These are phyloP conservation scores for Gossypium armourianum DNA, from an alignment of 441 rosid genomes.

Conservation along the genomic window DNA sequence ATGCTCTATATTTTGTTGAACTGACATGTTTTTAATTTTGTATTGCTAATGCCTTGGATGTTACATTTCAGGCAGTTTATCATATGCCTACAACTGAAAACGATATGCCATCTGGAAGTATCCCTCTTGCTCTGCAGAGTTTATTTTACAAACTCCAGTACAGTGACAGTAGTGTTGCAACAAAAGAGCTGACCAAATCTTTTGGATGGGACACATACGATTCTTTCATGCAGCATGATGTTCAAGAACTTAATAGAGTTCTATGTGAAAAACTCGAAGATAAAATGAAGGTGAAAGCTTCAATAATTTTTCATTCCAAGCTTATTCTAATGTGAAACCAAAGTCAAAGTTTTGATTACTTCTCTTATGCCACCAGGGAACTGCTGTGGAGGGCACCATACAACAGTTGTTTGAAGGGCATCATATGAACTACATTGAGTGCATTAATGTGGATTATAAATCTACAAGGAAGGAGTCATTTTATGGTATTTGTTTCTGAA, in stretches of 20 bases:
- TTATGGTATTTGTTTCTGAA: conserved; percentile 26
- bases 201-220: conserved; percentile 44
- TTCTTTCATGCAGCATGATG: conserved; percentile 43
- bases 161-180: conserved; percentile 34
- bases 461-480: conserved; percentile 43
- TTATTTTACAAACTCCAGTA: conserved; percentile 41
- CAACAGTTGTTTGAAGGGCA: conserved; percentile 40
- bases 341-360: background rate
- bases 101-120: conserved; percentile 42
- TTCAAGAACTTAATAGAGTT: conserved; percentile 42
- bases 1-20: conserved; percentile 5
- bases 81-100: conserved; percentile 44
- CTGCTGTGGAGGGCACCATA: conserved; percentile 44
- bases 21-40: background rate
- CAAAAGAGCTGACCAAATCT: conserved; percentile 38
- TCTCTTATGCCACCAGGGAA: conserved; percentile 24
- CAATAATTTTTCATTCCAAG: background rate
- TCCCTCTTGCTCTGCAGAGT: conserved; percentile 43
- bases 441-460: conserved; percentile 40
- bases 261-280: conserved; percentile 41
- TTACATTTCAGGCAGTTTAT: conserved; percentile 33
- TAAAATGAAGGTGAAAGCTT: conserved; percentile 37
- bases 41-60: conserved; percentile 4
- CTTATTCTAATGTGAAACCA: background rate
- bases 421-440: conserved; percentile 39